These are phyloP conservation scores for Isochrysis galbana DNA, from an alignment of 78 protist genomes.

Conservation along the genomic window DNA sequence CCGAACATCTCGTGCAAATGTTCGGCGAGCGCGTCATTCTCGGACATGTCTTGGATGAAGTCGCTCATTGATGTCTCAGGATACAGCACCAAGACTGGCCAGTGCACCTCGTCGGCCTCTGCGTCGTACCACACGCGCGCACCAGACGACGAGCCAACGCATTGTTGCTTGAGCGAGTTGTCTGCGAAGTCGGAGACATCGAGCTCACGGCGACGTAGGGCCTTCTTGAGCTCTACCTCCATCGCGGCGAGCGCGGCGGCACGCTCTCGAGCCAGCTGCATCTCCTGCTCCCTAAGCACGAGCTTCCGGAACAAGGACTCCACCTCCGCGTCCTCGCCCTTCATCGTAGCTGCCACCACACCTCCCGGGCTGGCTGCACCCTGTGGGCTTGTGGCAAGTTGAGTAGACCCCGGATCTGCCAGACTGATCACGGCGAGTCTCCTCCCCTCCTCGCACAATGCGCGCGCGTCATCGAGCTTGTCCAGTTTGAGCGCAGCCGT, in stretches of 20 bases:
- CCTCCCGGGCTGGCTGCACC: no score
- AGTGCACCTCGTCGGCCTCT: neutral
- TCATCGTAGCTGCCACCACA: neutral
- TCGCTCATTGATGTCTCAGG: neutral
- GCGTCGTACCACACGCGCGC: slow-evolving; percentile 20
- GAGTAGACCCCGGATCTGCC: no score
- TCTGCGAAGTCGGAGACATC: neutral
- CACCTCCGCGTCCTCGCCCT: neutral
- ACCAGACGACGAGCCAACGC: neutral
- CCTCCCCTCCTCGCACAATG: neutral
- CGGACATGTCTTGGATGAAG: neutral
- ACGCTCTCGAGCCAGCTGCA: no score
- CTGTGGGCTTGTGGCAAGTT: no score
- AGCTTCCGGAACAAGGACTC: neutral
- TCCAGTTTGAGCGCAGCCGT: neutral
- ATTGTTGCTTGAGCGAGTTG: neutral
- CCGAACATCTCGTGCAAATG: neutral
- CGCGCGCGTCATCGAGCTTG: neutral
- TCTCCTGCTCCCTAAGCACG: neutral
- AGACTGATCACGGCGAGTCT: no score
- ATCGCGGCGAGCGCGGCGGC: no score
- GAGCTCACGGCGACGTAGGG: neutral
- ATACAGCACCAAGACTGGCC: slow-evolving; percentile 1
- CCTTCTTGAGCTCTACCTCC: neutral
- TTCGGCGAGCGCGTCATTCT: neutral